Base-by-base conservation (phyloP, 768 basidiomycete species). In the Boletellus ananas region DNA sequence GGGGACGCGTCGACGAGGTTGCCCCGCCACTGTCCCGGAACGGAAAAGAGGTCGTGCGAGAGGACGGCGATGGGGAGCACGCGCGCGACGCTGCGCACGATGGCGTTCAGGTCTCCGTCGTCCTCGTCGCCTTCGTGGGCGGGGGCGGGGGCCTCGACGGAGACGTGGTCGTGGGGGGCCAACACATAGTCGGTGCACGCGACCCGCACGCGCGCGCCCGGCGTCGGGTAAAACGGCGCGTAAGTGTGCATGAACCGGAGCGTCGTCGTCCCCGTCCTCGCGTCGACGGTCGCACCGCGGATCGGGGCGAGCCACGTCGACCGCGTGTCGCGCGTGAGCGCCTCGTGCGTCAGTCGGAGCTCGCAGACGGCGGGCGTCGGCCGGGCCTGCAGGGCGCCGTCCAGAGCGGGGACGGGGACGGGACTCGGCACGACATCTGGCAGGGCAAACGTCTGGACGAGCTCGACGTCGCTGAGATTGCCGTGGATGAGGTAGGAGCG, bases 311-410 rank as follows among this genome's bases (percentile, higher is more conserved):
- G 50, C 55, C 52, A 60, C 11, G 46, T 4, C 1, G 51, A 60
- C 6, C 43, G 27, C 7, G 43, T 47, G 31, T 52, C 39, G 4
- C 50, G 51, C n/a, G 50, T 43, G 46, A 49, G 40, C 6, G 27
- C 18, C 38, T 63, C 61, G 13, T 63, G 60, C 6, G 50, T 63
- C 18, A 60, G 52, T n/a, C 60, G 58, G 38, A 61, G 58, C 25
- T 60, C 55, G 33, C 4, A 7, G 33, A 57, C 47, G 20, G 18
- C 13, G 0, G 43, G 35, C 6, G 20, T 17, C 2, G 43, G 33
- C 20, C 33, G 33, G n/a, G 17, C 23, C 23, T 25, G 23, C 1
- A 25, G 23, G 23, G 23, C 23, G 23, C 4, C 3, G 7, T 25
- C 23, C 23, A 25, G n/a, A n/a, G n/a, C 36, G 17, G 17, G n/a